Conservation (phyloP, 2,329 filamentous ascomycete genomes). For the Grosmannia serpens region DNA sequence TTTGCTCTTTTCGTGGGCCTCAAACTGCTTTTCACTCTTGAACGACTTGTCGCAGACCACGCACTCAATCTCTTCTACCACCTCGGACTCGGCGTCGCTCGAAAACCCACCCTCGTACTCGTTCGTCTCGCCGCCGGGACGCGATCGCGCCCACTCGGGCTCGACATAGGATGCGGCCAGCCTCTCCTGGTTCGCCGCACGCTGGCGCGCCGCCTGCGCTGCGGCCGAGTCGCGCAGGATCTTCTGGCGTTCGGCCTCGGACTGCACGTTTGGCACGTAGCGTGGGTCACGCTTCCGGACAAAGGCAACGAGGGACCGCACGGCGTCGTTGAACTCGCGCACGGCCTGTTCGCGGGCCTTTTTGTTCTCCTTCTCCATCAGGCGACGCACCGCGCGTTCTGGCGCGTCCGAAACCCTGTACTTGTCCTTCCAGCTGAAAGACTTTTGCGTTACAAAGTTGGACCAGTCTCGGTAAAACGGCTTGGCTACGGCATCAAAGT, state of each 20-base stretch:
- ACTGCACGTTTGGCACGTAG: slow-evolving; percentile 65
- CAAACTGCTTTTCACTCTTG: slow-evolving; percentile 83
- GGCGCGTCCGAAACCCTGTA: slow-evolving; percentile 78
- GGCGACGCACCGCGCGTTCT: slow-evolving; percentile 66
- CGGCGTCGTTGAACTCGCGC: slow-evolving; percentile 85
- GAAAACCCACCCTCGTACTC: slow-evolving; percentile 45
- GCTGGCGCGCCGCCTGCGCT: slow-evolving; percentile 72
- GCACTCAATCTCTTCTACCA: slow-evolving; percentile 55
- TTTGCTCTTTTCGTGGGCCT: slow-evolving; percentile 90
- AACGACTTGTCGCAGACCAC: slow-evolving; percentile 69
- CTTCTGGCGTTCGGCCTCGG: slow-evolving; percentile 70
- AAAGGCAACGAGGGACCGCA: slow-evolving; percentile 76
- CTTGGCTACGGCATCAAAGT: slow-evolving; percentile 65
- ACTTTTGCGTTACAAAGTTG: slow-evolving; percentile 72
- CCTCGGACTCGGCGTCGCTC: slow-evolving; percentile 40
- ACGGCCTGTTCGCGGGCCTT: slow-evolving; percentile 70
- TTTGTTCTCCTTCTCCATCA: slow-evolving; percentile 95
- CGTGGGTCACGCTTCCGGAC: slow-evolving; percentile 85
- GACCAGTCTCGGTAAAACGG: slow-evolving; percentile 75
- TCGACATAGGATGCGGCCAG: slow-evolving; percentile 39
- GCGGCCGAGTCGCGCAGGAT: slow-evolving; percentile 65
- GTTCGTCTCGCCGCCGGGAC: slow-evolving; percentile 34
- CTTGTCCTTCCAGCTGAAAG: slow-evolving; percentile 80
- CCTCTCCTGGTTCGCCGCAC: slow-evolving; percentile 70
- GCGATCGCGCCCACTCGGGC: slow-evolving; percentile 35